Evolutionary conservation across 352 stramenopile species (phyloP).

Genomic region (Saprolegnia diclina): DNA sequence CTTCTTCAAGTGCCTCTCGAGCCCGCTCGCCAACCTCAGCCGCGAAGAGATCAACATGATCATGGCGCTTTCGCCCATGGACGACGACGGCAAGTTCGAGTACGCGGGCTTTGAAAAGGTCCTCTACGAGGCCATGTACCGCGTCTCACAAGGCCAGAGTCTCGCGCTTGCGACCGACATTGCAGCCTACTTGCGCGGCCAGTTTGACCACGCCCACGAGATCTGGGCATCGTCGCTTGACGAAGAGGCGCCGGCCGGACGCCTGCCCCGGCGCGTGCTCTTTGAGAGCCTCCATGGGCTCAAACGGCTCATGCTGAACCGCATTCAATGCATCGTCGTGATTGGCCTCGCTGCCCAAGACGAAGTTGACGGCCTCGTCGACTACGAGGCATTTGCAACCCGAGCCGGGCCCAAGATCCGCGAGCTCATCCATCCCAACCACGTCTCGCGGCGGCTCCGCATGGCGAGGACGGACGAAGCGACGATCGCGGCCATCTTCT

Average conservation of each 20-base stretch:
- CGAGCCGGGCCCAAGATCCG: constrained; percentile 19
- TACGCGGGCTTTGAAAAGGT: constrained; percentile 72
- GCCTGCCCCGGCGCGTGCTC: constrained; percentile 6
- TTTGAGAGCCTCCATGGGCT: constrained; percentile 20
- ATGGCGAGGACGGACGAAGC: constrained; percentile 33
- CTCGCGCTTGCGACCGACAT: constrained; percentile 18
- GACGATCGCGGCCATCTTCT: constrained; percentile 31
- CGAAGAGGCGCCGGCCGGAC: background rate
- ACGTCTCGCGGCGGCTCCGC: constrained; percentile 17
- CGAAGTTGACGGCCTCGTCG: background rate
- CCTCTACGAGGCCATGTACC: constrained; percentile 65
- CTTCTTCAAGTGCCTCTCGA: constrained; percentile 25
- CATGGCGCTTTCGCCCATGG: constrained; percentile 28
- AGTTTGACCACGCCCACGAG: constrained; percentile 9
- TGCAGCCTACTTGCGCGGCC: constrained; percentile 5
- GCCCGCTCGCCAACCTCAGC: constrained; percentile 23
- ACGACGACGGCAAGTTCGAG: constrained; percentile 68
- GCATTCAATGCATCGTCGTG: constrained; percentile 12
- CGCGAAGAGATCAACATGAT: constrained; percentile 27
- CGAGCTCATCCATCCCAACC: constrained; percentile 20
- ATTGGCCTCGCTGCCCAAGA: background rate
- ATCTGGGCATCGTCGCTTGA: background rate
- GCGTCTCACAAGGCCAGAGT: constrained; percentile 23
- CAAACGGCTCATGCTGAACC: constrained; percentile 26
- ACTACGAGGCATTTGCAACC: constrained; percentile 15